Percentiles rank a stretch among this genome's conserved stretches.
Evolutionary conservation across 306 rosid species (phyloP).

Genomic region (Delonix regia): DNA sequence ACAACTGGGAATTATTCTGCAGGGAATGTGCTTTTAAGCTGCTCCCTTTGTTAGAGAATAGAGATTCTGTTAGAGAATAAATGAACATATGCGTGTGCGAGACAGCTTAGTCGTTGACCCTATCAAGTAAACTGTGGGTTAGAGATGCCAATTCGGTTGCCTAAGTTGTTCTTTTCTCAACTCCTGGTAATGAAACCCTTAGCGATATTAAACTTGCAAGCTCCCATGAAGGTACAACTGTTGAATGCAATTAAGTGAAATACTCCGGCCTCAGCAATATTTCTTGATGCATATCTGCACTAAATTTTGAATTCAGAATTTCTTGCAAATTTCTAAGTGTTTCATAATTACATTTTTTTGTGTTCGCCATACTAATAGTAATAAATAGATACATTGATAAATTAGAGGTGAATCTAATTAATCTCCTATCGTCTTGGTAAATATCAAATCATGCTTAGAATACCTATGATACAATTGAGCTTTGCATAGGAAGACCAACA

Average conservation of each 20-base stretch:
- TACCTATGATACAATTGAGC: background rate
- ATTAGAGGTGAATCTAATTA: background rate
- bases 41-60: too few species aligned
- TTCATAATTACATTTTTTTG: conserved; percentile 10
- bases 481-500: background rate
- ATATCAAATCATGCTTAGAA: background rate
- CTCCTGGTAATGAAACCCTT: background rate
- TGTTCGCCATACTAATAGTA: background rate
- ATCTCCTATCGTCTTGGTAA: background rate
- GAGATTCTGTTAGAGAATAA: too few species aligned
- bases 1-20: background rate
- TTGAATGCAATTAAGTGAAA: conserved; percentile 25
- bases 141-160: background rate
- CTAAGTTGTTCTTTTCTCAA: background rate
- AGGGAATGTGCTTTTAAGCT: background rate
- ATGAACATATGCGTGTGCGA: too few species aligned
- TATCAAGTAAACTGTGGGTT: too few species aligned
- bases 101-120: too few species aligned
- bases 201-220: background rate
- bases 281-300: background rate
- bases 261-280: conserved; percentile 56
- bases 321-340: conserved; percentile 55
- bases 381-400: background rate
- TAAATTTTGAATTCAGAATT: conserved; percentile 48
- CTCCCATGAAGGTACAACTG: background rate